Evolutionary conservation across 371 early-diverging fungal species (phyloP), one percentile per base, ranked within the genome.

Genomic region (Mucor plumbeus): DNA sequence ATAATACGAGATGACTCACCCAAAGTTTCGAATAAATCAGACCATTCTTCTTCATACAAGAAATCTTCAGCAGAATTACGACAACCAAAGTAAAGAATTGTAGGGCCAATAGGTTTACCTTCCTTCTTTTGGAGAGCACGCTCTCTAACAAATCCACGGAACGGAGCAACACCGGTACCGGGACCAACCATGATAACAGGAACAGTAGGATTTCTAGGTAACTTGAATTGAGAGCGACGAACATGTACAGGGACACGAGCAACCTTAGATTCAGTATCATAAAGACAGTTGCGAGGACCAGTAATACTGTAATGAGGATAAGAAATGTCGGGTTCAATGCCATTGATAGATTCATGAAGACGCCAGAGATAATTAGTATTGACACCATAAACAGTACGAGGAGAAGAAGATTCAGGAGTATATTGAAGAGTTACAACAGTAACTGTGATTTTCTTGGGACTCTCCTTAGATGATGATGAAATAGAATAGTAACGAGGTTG

Each of bases 111-210:
- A 17, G 82, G 75, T 56, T 79, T 80, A 64, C 86, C 86, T 33
- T 87, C 72, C 48, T 80, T 74, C 43, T 79, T 86, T 67, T 84
- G 83, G 19, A 80, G 69, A 15, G 90, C 90, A 65, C 99, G 92
- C 70, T 99, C 98, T 66, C 91, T 90, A 4, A 97, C 77, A 79
- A 99, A 99, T 0, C 91, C 99, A 43, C 94, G 90, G 93, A 98
- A 97, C 15, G 99, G 99, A 11, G 99, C 99, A 26, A 99, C 94
- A 48, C 99, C 99, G 1, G 99, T 99, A 55, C 99, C 99, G 15
- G 99, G 98, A 5, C 99, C 98, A 34, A 99, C 81, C 97, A 99
- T 97, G 50, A 99, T 88, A 43, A 99, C 80, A n/a, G 98, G 97
- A 7, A 89, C 78, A 40, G 83, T 68, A 21, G 88, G 81, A 71